Evolutionary conservation across 495 filamentous ascomycete species (phyloP).

Genomic region (Penicillium goetzii): DNA sequence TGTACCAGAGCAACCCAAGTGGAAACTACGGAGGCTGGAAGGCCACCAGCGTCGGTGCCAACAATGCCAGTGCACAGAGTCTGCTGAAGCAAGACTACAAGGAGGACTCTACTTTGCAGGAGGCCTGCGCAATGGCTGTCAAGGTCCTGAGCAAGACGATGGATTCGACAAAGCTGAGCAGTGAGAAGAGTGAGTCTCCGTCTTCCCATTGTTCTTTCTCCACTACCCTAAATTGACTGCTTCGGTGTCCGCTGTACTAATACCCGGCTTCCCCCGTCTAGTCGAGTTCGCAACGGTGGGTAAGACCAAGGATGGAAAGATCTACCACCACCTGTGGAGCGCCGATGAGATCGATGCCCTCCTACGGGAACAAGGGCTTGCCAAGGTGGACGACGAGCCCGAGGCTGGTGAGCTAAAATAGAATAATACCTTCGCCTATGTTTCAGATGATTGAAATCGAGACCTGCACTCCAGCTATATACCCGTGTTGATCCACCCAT

Average conservation of each 20-base stretch:
- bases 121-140: slow-evolving; percentile 95
- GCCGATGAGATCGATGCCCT: slow-evolving; percentile 95
- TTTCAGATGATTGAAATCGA: slow-evolving; percentile 35
- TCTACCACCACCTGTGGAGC: slow-evolving; percentile 97
- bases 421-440: slow-evolving; percentile 40
- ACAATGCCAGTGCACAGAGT: slow-evolving; percentile 97
- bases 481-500: slow-evolving; percentile 1
- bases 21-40: slow-evolving; percentile 99
- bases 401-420: slow-evolving; percentile 64
- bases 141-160: slow-evolving; percentile 99
- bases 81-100: slow-evolving; percentile 99
- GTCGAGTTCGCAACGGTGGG: slow-evolving; percentile 99
- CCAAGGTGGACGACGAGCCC: slow-evolving; percentile 78
- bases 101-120: slow-evolving; percentile 92
- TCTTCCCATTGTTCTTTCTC: not conserved
- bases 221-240: not conserved
- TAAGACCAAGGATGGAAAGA: slow-evolving; percentile 88
- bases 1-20: slow-evolving; percentile 99
- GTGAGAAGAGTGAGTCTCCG: slow-evolving; percentile 84
- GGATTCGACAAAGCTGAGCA: slow-evolving; percentile 98
- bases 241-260: slow-evolving; percentile 33
- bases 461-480: slow-evolving; percentile 22
- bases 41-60: slow-evolving; percentile 94
- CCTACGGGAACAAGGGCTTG: slow-evolving; percentile 92
- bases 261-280: slow-evolving; percentile 40